A percentile compares a stretch with the other conserved stretches of the same genome.
Evolutionary conservation across 163 green algal species (phyloP).

Genomic region (Smithsoniella earleae): DNA sequence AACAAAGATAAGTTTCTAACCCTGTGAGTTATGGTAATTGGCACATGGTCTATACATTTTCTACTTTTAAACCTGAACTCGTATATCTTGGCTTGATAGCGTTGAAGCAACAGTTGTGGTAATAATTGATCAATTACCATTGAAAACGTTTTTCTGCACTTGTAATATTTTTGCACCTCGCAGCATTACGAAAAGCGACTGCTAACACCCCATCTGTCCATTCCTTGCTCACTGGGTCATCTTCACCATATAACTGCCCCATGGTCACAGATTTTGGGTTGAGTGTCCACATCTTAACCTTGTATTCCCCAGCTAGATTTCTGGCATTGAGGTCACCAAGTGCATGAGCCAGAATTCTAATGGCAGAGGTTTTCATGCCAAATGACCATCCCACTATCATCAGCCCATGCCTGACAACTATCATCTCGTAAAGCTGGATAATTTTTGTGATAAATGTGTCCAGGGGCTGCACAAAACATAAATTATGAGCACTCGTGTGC

Average conservation of each 20-base stretch:
- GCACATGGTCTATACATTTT: too few species aligned
- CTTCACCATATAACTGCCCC: constrained; percentile 51
- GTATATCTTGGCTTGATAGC: too few species aligned
- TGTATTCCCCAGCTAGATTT: constrained; percentile 38
- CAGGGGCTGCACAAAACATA: constrained; percentile 56
- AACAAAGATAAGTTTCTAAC: too few species aligned
- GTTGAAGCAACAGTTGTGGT: too few species aligned
- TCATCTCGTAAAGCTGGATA: constrained; percentile 71
- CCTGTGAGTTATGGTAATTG: too few species aligned
- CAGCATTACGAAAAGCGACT: constrained; percentile 45
- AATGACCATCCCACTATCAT: constrained; percentile 61
- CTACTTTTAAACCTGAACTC: too few species aligned
- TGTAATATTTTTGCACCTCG: constrained; percentile 29
- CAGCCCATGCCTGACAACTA: constrained; percentile 62
- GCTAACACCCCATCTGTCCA: constrained; percentile 53
- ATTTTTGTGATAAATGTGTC: constrained; percentile 59
- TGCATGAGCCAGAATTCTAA: constrained; percentile 47
- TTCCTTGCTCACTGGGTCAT: constrained; percentile 45
- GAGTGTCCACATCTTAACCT: constrained; percentile 38
- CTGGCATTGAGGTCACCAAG: constrained; percentile 50
- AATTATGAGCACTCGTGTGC: constrained; percentile 34
- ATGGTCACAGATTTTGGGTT: constrained; percentile 61
- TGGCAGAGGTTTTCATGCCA: constrained; percentile 54
- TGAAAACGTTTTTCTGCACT: too few species aligned
- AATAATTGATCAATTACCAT: too few species aligned